Evolutionary conservation across 116 monocot species (phyloP).

Genomic region (Trichopus zeylanicus): DNA sequence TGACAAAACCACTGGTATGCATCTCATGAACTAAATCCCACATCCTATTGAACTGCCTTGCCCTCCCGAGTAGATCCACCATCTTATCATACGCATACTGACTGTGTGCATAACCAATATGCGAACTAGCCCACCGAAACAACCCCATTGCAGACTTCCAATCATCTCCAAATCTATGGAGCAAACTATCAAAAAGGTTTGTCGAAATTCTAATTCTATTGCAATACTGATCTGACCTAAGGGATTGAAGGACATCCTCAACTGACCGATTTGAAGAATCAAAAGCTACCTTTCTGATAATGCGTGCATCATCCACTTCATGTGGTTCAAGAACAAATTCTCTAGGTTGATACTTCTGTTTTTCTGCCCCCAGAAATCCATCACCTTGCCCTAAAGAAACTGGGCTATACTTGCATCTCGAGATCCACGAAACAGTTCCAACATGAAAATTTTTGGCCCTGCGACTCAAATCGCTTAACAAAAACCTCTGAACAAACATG

Average conservation of each 20-base stretch:
- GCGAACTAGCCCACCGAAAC: conserved; percentile 45
- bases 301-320: conserved; percentile 19
- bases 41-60: conserved; percentile 68
- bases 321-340: conserved; percentile 8
- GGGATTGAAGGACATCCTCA: conserved; percentile 52
- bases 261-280: conserved; percentile 22
- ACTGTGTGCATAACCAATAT: conserved; percentile 35
- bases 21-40: conserved; percentile 49
- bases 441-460: too few relatives aligned
- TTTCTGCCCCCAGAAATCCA: too few relatives aligned
- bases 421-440: too few relatives aligned
- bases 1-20: conserved; percentile 23
- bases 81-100: conserved; percentile 42
- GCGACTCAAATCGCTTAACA: too few relatives aligned
- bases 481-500: too few relatives aligned
- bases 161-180: conserved; percentile 68
- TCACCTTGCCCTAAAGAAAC: too few relatives aligned
- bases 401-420: too few relatives aligned
- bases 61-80: conserved; percentile 74
- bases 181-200: conserved; percentile 35
- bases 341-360: background rate
- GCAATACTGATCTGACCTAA: conserved; percentile 26
- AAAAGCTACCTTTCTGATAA: conserved; percentile 32
- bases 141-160: conserved; percentile 90
- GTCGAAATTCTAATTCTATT: conserved; percentile 25